phyloP scores from a whole-genome alignment of 202 grass and related monocot genomes.

The Tripidium arundinaceum region DNA sequence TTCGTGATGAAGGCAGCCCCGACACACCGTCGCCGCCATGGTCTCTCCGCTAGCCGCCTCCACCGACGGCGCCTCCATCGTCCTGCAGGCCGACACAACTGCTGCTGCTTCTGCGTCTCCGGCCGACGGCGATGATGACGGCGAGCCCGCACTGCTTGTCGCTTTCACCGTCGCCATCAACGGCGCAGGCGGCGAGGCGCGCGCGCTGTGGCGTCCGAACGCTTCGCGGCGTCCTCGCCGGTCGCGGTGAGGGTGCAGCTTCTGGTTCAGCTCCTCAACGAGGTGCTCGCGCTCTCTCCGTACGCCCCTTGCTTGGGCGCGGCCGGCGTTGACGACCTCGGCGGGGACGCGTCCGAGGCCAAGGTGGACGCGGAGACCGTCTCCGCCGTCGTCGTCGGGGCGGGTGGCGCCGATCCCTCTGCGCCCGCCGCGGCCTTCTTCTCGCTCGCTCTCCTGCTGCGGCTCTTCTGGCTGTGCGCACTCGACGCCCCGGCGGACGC shows the following conservation, averaged over 20 bases:
- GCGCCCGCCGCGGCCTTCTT: constrained; percentile 32
- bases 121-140: background rate
- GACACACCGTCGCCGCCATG: constrained; percentile 8
- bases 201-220: constrained; percentile 49
- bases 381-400: constrained; percentile 2
- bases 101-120: background rate
- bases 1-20: background rate
- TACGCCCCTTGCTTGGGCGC: constrained; percentile 26
- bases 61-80: constrained; percentile 46
- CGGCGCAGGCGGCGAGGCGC: constrained; percentile 16
- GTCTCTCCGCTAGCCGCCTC: constrained; percentile 38
- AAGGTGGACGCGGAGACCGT: constrained; percentile 33
- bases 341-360: background rate
- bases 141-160: constrained; percentile 7
- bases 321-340: background rate
- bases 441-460: constrained; percentile 59
- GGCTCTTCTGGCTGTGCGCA: constrained; percentile 78
- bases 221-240: constrained; percentile 8
- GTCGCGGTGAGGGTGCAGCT: constrained; percentile 26
- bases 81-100: constrained; percentile 19
- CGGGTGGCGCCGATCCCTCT: constrained; percentile 3
- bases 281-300: constrained; percentile 48
- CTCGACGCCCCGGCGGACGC: constrained; percentile 58
- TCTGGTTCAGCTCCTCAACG: constrained; percentile 59
- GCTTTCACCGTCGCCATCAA: constrained; percentile 51